These are phyloP conservation scores for Hanseniaspora vineae DNA, from an alignment of 805 yeast genomes.

Conservation along the genomic window DNA sequence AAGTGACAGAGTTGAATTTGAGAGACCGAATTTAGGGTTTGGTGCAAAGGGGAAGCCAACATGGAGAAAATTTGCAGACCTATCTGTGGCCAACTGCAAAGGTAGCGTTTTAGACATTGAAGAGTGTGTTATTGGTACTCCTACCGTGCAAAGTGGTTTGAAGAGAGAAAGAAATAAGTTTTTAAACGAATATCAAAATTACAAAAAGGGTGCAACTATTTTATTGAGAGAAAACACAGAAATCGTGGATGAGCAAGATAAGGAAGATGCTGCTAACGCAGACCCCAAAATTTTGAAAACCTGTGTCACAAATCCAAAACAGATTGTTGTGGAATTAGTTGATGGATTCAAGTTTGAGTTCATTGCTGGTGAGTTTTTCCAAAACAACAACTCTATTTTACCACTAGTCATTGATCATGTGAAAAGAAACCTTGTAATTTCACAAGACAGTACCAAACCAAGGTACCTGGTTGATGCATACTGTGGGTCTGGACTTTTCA, in stretches of 20 bases:
- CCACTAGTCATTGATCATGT: constrained; percentile 79
- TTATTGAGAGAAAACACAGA: constrained; percentile 67
- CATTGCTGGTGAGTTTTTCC: constrained; percentile 93
- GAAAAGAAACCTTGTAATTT: constrained; percentile 35
- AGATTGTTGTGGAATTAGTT: constrained; percentile 65
- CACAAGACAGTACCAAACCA: constrained; percentile 26
- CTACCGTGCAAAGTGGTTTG: constrained; percentile 63
- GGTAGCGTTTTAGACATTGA: constrained; percentile 74
- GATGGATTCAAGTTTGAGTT: constrained; percentile 71
- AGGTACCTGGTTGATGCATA: constrained; percentile 83
- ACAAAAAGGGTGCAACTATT: constrained; percentile 75
- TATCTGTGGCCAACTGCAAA: constrained; percentile 17
- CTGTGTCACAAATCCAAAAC: constrained; percentile 68
- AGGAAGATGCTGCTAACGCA: no score
- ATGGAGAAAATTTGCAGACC: constrained; percentile 36
- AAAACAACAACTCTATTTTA: constrained; percentile 83
- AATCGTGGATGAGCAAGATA: constrained; percentile 8
- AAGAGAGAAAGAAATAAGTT: constrained; percentile 50
- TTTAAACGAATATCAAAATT: constrained; percentile 30
- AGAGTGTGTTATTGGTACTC: constrained; percentile 84
- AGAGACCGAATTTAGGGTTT: constrained; percentile 72
- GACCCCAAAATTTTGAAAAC: constrained; percentile 32
- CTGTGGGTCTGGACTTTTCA: constrained; percentile 92
- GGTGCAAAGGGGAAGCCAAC: constrained; percentile 71
- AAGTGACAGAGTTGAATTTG: constrained; percentile 23